Evolutionary conservation across 2,329 filamentous ascomycete species (phyloP), one percentile per base, ranked within the genome.

Genomic region (Triangularia setosa): DNA sequence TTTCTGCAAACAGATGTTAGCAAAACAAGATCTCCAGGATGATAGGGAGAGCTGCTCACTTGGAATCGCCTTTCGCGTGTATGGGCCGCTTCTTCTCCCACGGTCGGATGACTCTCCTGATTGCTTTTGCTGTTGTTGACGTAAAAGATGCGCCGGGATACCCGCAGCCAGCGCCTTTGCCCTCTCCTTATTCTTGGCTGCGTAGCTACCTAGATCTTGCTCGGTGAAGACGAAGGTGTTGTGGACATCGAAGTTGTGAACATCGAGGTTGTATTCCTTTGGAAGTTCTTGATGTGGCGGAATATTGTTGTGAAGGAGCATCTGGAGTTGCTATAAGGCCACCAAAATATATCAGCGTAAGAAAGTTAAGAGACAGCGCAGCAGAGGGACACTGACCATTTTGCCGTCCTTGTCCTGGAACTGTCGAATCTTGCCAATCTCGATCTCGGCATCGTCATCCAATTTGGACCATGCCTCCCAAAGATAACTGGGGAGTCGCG

Each of bases 211-310:
- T 23, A 97, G 84, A 73, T 98, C 92, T 75, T 96, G 93, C 78
- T 99, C 95, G 48, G 90, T 93, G 74, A 99, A 99, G 63, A 98
- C 82, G 74, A 90, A 96, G 21, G 93, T 95, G 77, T 97, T 97
- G 72, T 86, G 87, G 33, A 94, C 87, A n/a, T 74, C 78, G 52
- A 80, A 75, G 48, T 87, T 84, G 24, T 85, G 88, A 56, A 92
- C 83, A 56, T 92, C 88, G 64, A 98, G 80, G 69, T 92, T 86
- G 78, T 97, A 99, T 73, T 96, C 92, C 73, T 92, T 92, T 11
- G 93, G 93, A n/a, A 97, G 82, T 4, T 83, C 79, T 70, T 89
- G 84, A 74, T 96, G 92, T 67, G 87, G 83, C 7, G 85, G 80
- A 59, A 89, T 81, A 60, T 87, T 83, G 23, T 83, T 82, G 71